Evolutionary conservation across 169 alveolate species (phyloP), one percentile per base, ranked within the genome.

Genomic region (Plasmodium coatneyi): DNA sequence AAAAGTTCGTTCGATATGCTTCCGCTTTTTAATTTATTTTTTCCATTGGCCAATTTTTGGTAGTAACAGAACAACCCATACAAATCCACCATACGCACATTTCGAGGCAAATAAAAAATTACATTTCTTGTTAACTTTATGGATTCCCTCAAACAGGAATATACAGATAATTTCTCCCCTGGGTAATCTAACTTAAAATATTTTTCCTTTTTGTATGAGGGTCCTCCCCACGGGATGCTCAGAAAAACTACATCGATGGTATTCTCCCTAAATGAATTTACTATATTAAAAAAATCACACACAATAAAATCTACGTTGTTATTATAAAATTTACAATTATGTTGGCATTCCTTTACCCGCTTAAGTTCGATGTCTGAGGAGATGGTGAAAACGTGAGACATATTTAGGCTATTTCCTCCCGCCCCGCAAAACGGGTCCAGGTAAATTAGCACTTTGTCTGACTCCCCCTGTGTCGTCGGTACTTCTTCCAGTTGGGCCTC

Each of bases 211-310:
- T 86, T 86, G 80, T 86, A 86, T 30, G 78, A 28, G 2, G 93
- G 93, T 7, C 93, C 93, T 1, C 93, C 93, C 93, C 93, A 86
- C 2, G 93, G 93, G 9, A 86, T 76, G 32, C 93, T 86, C 12
- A 86, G 19, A 76, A 86, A 86, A 39, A 86, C 39, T 3, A 86
- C 93, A 14, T 86, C 93, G 0, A 86, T 86, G 7, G 80, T 78
- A 39, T 52, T 39, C 52, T 86, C 80, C 30, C 93, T 86, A 70
- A 86, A 86, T 54, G 12, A 76, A 54, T 52, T 76, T 32, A 86
- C 87, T 34, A 86, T 34, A 22, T 76, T 86, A 49, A 72, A 76
- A 74, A 86, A 86, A 78, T 86, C 93, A 32, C 93, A 86, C 43
- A 86, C 78, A 86, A 86, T 86, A 34, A 30, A 86, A 54, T 86